Conservation (phyloP, 768 basidiomycete genomes). For the Royoungia palumana region DNA sequence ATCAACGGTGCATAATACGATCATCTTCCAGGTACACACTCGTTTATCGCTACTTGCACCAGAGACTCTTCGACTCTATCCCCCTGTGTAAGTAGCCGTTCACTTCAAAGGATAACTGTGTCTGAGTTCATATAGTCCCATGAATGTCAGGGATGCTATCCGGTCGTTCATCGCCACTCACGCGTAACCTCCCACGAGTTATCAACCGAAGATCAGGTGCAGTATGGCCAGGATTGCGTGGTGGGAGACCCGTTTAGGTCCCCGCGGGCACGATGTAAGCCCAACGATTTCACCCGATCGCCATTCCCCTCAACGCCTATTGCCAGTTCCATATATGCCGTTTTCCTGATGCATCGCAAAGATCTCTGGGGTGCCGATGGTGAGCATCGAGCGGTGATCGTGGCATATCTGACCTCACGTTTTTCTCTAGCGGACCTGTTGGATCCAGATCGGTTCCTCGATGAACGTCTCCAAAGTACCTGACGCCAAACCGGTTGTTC, state of each 20-base stretch:
- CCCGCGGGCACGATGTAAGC: slow-evolving; percentile 37
- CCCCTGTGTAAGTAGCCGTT: slow-evolving; percentile 23
- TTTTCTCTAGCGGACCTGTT: slow-evolving; percentile 35
- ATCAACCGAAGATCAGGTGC: slow-evolving; percentile 12
- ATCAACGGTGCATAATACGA: slow-evolving; percentile 48
- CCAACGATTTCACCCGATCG: neutral
- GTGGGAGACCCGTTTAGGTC: slow-evolving; percentile 50
- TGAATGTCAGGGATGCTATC: slow-evolving; percentile 17
- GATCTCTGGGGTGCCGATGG: slow-evolving; percentile 31
- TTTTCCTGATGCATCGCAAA: slow-evolving; percentile 35
- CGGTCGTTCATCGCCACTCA: no score
- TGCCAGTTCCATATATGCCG: slow-evolving; percentile 11
- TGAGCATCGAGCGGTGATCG: neutral
- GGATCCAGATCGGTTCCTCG: slow-evolving; percentile 65
- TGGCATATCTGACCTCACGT: neutral
- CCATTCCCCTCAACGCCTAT: neutral
- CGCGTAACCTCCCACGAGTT: slow-evolving; percentile 2
- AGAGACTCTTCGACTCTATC: slow-evolving; percentile 34
- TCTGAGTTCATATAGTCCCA: slow-evolving; percentile 17
- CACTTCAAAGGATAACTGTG: neutral
- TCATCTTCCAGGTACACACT: neutral
- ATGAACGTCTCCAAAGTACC: slow-evolving; percentile 52
- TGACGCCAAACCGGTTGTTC: slow-evolving; percentile 60
- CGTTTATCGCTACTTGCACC: neutral
- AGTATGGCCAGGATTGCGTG: slow-evolving; percentile 19